These are phyloP conservation scores for Marasmius fiardii DNA, from an alignment of 1,284 basidiomycete species.

Conservation along the genomic window DNA sequence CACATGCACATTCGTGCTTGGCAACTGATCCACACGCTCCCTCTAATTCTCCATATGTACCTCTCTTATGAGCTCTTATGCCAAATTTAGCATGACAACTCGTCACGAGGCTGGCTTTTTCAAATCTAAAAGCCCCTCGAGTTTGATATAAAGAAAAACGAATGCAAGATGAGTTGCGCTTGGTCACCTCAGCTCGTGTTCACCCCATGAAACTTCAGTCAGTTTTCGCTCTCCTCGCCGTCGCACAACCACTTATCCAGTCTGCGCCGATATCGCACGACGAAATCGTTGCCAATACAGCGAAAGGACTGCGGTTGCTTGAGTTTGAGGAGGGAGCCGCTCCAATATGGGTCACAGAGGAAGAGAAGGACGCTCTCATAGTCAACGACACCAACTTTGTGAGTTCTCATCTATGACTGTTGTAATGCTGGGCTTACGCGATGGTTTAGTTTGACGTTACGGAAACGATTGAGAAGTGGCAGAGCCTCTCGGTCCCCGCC, in stretches of 20 bases:
- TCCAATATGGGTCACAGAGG: neutral
- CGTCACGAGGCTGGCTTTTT: no score
- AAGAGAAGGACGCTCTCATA: neutral
- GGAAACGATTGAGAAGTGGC: slow-evolving; percentile 4
- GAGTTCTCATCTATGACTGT: neutral
- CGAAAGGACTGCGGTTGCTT: neutral
- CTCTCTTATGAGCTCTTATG: no score
- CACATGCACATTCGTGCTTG: no score
- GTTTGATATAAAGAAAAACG: no score
- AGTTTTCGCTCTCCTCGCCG: neutral
- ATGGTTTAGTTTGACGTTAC: slow-evolving; percentile 14
- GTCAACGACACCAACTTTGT: neutral
- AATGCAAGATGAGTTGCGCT: neutral
- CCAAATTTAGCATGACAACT: no score
- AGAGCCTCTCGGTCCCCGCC: neutral
- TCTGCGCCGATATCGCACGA: neutral
- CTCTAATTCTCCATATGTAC: no score
- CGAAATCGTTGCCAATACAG: neutral
- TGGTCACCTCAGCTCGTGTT: neutral
- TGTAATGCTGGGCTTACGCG: neutral
- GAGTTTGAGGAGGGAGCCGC: neutral
- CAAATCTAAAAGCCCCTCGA: no score
- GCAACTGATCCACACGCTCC: no score
- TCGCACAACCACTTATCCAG: neutral
- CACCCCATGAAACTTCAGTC: neutral